Evolutionary conservation across 2,329 filamentous ascomycete species (phyloP).

Genomic region (Colletotrichum acutatum): DNA sequence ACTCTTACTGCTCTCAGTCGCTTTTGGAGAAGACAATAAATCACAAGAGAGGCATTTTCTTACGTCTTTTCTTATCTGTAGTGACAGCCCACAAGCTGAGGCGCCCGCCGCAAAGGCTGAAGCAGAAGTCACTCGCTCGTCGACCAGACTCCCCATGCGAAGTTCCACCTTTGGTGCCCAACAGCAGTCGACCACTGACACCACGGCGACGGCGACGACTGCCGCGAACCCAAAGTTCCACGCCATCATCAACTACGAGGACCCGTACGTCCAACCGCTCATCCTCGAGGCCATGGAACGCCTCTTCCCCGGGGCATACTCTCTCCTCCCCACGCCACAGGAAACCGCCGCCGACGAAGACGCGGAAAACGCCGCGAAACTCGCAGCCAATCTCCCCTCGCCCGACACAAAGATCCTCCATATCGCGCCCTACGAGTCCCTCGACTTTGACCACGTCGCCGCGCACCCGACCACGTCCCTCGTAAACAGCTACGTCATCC

Average conservation of each 20-base stretch:
- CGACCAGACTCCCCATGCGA: conserved; percentile 20
- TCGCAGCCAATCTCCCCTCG: conserved; percentile 49
- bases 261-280: conserved; percentile 88
- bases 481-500: conserved; percentile 92
- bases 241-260: conserved; percentile 85
- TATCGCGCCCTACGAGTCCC: conserved; percentile 85
- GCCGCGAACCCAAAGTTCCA: conserved; percentile 50
- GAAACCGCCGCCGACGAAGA: conserved; percentile 39
- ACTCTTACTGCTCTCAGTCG: conserved; percentile 27
- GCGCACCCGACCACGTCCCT: conserved; percentile 70
- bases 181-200: conserved; percentile 52
- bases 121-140: conserved; percentile 4
- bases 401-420: conserved; percentile 70
- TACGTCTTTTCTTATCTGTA: conserved; percentile 19
- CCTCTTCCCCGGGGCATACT: conserved; percentile 63
- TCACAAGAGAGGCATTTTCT: conserved; percentile 16
- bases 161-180: conserved; percentile 15
- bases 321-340: conserved; percentile 65
- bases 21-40: conserved; percentile 18
- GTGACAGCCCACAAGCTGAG: conserved; percentile 14
- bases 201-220: neutral
- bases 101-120: neutral
- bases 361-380: conserved; percentile 43
- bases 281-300: conserved; percentile 78
- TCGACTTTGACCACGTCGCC: conserved; percentile 84